Conservation (phyloP, 192 early-diverging fungal species). For the Coemansia nantahalensis region DNA sequence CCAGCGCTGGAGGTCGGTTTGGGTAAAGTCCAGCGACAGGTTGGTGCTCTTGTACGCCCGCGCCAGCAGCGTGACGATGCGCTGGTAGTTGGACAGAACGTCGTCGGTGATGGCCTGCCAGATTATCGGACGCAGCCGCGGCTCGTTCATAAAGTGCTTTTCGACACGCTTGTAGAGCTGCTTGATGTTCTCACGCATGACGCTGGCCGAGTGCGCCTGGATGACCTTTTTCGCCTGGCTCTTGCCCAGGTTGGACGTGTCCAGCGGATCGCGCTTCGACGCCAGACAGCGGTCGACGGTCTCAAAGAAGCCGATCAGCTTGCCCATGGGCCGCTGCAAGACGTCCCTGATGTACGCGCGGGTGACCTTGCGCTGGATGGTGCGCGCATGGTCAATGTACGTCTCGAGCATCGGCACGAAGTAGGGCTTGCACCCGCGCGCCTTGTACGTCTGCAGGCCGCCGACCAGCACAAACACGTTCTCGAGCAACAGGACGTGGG, state of each 20-base stretch:
- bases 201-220: conserved; percentile 77
- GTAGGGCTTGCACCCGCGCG: conserved; percentile 63
- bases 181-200: conserved; percentile 68
- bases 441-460: conserved; percentile 72
- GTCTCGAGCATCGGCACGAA: conserved; percentile 40
- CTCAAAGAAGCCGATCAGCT: conserved; percentile 93
- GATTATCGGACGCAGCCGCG: conserved; percentile 77
- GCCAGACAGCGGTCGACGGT: conserved; percentile 86
- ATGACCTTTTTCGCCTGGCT: conserved; percentile 80
- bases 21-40: conserved; percentile 81
- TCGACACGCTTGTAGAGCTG: conserved; percentile 87
- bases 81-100: conserved; percentile 70
- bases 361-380: conserved; percentile 74
- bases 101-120: conserved; percentile 93
- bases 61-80: conserved; percentile 78
- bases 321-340: conserved; percentile 82
- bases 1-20: conserved; percentile 50
- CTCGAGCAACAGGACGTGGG: conserved; percentile 82
- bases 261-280: conserved; percentile 58
- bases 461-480: conserved; percentile 95
- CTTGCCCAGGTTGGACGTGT: conserved; percentile 72
- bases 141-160: conserved; percentile 89
- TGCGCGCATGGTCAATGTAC: conserved; percentile 82
- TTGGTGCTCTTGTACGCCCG: conserved; percentile 85
- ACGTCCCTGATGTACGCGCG: conserved; percentile 87